Conservation (phyloP, 768 basidiomycete species). For the Leucogyrophana mollusca region DNA sequence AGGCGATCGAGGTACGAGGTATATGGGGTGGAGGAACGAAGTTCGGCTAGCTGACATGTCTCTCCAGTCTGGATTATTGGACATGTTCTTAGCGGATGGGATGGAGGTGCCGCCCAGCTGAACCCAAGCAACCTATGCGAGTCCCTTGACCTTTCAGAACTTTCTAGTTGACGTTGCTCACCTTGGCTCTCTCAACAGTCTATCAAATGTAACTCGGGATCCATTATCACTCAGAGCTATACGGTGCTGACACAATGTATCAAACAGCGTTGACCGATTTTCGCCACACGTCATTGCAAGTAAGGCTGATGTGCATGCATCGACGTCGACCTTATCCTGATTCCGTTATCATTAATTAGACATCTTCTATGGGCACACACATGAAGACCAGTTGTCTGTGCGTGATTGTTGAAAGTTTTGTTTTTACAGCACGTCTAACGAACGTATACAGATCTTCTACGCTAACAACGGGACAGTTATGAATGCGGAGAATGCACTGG, state of each 20-base stretch:
- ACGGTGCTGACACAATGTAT: neutral
- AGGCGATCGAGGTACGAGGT: slow-evolving; percentile 38
- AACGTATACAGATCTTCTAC: slow-evolving; percentile 55
- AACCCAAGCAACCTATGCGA: slow-evolving; percentile 46
- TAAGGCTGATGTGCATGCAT: slow-evolving; percentile 17
- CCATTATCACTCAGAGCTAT: neutral
- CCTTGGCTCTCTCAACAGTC: slow-evolving; percentile 22
- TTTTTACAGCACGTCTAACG: neutral
- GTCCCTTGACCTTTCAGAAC: too few relatives aligned
- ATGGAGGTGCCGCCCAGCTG: slow-evolving; percentile 36
- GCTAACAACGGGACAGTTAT: slow-evolving; percentile 64
- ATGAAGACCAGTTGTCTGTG: slow-evolving; percentile 68
- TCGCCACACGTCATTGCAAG: slow-evolving; percentile 48
- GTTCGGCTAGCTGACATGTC: neutral
- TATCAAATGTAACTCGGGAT: slow-evolving; percentile 40
- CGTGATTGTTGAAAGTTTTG: neutral
- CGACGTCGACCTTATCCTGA: neutral
- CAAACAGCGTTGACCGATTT: slow-evolving; percentile 41
- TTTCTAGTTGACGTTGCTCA: too few relatives aligned
- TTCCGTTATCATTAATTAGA: slow-evolving; percentile 30
- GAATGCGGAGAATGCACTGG: slow-evolving; percentile 50
- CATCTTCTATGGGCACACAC: slow-evolving; percentile 73
- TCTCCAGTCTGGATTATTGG: slow-evolving; percentile 35
- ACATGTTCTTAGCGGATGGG: slow-evolving; percentile 50
- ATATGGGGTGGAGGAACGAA: neutral